Conservation (phyloP, 768 basidiomycete species). For the Suillus occidentalis region DNA sequence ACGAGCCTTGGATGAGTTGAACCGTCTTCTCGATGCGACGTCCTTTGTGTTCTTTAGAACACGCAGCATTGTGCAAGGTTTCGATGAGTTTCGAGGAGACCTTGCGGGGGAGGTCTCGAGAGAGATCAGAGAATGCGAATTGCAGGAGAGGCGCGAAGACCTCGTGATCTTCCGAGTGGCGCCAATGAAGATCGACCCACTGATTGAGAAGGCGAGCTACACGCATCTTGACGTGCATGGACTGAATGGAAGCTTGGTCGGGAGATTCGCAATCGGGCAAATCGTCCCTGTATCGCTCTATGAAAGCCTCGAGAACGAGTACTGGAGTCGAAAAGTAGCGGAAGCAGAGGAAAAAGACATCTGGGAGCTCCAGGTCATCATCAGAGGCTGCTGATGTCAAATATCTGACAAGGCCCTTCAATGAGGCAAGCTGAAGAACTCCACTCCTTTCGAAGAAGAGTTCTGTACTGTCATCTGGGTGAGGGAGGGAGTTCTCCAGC, state of each 20-base stretch:
- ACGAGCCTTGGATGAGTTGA: slow-evolving; percentile 21
- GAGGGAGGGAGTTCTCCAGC: slow-evolving; percentile 30
- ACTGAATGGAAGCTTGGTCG: slow-evolving; percentile 40
- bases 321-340: slow-evolving; percentile 60
- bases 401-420: slow-evolving; percentile 44
- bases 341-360: slow-evolving; percentile 68
- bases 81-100: slow-evolving; percentile 29
- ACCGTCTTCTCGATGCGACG: slow-evolving; percentile 26
- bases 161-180: slow-evolving; percentile 45
- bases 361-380: slow-evolving; percentile 42
- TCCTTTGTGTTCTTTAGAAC: slow-evolving; percentile 24
- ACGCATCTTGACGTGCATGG: slow-evolving; percentile 52
- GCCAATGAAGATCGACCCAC: slow-evolving; percentile 79
- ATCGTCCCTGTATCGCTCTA: slow-evolving; percentile 49
- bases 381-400: slow-evolving; percentile 43
- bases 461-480: slow-evolving; percentile 30
- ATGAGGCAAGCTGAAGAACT: slow-evolving; percentile 34
- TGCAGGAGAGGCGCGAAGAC: slow-evolving; percentile 31
- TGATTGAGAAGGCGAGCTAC: slow-evolving; percentile 58
- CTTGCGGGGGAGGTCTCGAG: slow-evolving; percentile 28
- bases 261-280: slow-evolving; percentile 17
- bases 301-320: slow-evolving; percentile 43
- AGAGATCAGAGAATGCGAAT: slow-evolving; percentile 33
- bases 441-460: slow-evolving; percentile 28
- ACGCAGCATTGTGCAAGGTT: slow-evolving; percentile 31